Evolutionary conservation across 768 basidiomycete species (phyloP), one percentile per base, ranked within the genome.

Genomic region (Tremella mesenterica): DNA sequence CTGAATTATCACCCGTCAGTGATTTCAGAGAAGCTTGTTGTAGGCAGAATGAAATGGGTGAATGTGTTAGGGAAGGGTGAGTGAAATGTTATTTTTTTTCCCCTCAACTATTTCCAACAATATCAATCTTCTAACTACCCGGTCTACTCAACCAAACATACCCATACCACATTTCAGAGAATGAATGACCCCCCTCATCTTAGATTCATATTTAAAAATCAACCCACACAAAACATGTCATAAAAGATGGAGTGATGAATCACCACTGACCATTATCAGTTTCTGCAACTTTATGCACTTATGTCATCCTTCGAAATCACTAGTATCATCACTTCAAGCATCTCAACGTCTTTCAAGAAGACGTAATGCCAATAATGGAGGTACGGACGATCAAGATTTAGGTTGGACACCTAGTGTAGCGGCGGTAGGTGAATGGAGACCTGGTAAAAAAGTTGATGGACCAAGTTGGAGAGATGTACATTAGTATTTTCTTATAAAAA

Each of bases 211-310:
- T n/a, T n/a, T n/a, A n/a, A n/a, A n/a, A n/a, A n/a, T n/a, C n/a
- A n/a, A n/a, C n/a, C n/a, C n/a, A n/a, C n/a, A n/a, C n/a, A n/a
- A n/a, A n/a, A n/a, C n/a, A n/a, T n/a, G n/a, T n/a, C n/a, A n/a
- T n/a, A n/a, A n/a, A n/a, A n/a, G n/a, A n/a, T n/a, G n/a, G n/a
- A n/a, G n/a, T 12, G 20, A 25, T 9, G 30, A 29, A 10, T 20
- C 46, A 50, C 13, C 10, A 48, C 53, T 39, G 50, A 49, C 34
- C 3, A 12, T 9, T 33, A 27, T 2, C 27, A 91, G 91, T 2
- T 96, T 95, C 77, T 97, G 93, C 75, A 97, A 99, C 74, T 99
- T 99, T 70, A 95, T 96, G 89, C 92, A 96, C 76, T 78, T 96
- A 29, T 83, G 88, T 13, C 79, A 89, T 20, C 87, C 92, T 4